Conservation (phyloP, 1,284 basidiomycete species). For the Sanguinoderma infundibulare region DNA sequence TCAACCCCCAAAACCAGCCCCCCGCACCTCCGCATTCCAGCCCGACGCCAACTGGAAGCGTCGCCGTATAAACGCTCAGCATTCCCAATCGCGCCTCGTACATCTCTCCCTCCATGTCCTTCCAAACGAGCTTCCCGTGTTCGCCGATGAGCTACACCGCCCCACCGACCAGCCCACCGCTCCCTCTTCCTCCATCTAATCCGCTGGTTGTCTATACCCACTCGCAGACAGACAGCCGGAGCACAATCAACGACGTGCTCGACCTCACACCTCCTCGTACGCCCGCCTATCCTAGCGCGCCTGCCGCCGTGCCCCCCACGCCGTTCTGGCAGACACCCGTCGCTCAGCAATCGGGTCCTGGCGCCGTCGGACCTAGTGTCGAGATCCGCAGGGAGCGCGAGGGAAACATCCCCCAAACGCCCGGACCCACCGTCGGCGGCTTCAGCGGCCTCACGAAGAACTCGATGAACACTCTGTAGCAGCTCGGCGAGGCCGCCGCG, state of each 20-base stretch:
- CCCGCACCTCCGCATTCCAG: constrained; percentile 29
- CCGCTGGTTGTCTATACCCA: constrained; percentile 18
- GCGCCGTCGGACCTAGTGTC: constrained; percentile 57
- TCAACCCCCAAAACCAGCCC: constrained; percentile 38
- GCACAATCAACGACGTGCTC: constrained; percentile 24
- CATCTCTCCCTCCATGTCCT: constrained; percentile 44
- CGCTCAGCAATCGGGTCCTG: constrained; percentile 45
- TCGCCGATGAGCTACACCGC: constrained; percentile 56
- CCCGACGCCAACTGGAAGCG: constrained; percentile 23
- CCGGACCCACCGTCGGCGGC: constrained; percentile 52
- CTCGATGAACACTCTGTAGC: constrained; percentile 20
- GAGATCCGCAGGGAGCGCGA: constrained; percentile 62
- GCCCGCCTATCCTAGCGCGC: constrained; percentile 61
- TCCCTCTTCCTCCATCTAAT: constrained; percentile 25
- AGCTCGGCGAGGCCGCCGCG: constrained; percentile 3
- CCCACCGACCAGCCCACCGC: constrained; percentile 38
- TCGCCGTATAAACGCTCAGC: constrained; percentile 18
- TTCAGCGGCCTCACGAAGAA: constrained; percentile 24
- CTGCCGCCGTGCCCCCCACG: constrained; percentile 49
- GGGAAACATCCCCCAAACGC: constrained; percentile 53
- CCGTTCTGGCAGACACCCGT: constrained; percentile 62
- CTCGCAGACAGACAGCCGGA: constrained; percentile 27
- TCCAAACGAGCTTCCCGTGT: constrained; percentile 43
- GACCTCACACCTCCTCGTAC: constrained; percentile 48
- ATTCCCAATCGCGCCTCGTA: constrained; percentile 33